These are phyloP conservation scores for Boletus edulis DNA, from an alignment of 768 basidiomycete species.

Conservation along the genomic window DNA sequence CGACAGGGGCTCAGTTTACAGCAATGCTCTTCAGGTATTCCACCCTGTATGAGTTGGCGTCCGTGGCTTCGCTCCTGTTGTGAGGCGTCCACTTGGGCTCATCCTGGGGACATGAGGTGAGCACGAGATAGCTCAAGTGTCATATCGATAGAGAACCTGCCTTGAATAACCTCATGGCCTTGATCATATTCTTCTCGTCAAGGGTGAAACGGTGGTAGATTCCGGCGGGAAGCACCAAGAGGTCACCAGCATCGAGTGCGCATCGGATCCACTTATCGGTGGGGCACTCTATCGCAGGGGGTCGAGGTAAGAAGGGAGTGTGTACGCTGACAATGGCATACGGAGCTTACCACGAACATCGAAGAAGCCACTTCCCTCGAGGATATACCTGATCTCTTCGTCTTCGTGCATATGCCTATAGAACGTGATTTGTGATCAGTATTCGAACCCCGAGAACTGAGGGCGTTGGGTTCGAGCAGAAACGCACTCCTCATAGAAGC, in stretches of 20 bases:
- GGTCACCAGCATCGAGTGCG: conserved; percentile 71
- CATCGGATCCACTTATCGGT: conserved; percentile 81
- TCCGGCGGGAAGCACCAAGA: conserved; percentile 84
- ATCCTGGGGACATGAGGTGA: conserved; percentile 48
- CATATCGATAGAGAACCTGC: conserved; percentile 33
- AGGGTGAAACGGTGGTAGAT: conserved; percentile 96
- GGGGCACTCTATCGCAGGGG: conserved; percentile 49
- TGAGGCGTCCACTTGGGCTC: conserved; percentile 89
- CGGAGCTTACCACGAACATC: conserved; percentile 75
- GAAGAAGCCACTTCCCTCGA: conserved; percentile 88
- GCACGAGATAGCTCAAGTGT: neutral
- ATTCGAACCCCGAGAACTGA: neutral
- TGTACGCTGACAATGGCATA: neutral
- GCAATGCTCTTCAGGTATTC: conserved; percentile 56
- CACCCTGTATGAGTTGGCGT: conserved; percentile 59
- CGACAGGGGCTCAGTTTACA: conserved; percentile 24
- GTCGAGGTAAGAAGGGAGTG: neutral
- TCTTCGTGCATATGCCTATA: conserved; percentile 90
- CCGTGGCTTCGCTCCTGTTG: conserved; percentile 61
- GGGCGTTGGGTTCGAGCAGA: too few relatives aligned
- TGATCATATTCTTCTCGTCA: conserved; percentile 69
- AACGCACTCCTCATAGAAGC: conserved; percentile 79
- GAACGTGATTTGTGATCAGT: neutral
- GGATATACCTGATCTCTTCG: conserved; percentile 90
- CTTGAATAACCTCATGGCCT: conserved; percentile 84